Evolutionary conservation across 768 basidiomycete genomes (phyloP), one percentile per base, ranked within the genome.

Genomic region (Rhizopogon rudus): DNA sequence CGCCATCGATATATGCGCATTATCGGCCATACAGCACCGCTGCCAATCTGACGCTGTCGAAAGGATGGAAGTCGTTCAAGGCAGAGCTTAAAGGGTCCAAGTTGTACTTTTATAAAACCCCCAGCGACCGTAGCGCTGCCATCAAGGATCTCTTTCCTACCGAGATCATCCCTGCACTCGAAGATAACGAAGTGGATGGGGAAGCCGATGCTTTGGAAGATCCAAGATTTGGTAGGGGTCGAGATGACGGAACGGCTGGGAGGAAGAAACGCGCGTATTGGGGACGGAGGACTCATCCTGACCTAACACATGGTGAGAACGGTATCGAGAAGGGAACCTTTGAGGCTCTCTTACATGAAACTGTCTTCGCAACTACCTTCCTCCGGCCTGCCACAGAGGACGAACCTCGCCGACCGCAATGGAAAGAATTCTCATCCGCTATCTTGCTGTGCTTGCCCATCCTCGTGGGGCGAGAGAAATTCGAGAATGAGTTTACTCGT

Each of bases 51-150:
- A 58, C 77, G 1, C 69, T 84, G 2, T 67, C 79, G 0, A 91
- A 91, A 61, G 83, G 83, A 0, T 95, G 93, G 93, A 94, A 93
- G 66, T 82, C 89, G 5, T 91, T 81, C 74, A 93, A 93, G 67
- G 77, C 87, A 44, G 87, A 91, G 61, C 72, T 95, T 28, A 87
- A 90, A 64, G 93, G 92, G 6, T 82, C 87, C 12, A 94, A 94
- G 67, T 62, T 95, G 48, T 87, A 88, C 67, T 88, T 94, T 63
- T 93, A 89, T 67, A 95, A 94, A 63, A 83, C 90, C 0, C 90
- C 92, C 0, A 75, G 78, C 29, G 92, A 94, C 59, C 75, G 84
- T 54, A 73, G 70, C 22, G 71, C 75, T 2, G 86, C 77, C 0
- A 77, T 93, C 51, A 88, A 85, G 65, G 84, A 87, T 7, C 71